Base-by-base conservation (phyloP, 805 yeast species). In the Spathaspora gorwiae region DNA sequence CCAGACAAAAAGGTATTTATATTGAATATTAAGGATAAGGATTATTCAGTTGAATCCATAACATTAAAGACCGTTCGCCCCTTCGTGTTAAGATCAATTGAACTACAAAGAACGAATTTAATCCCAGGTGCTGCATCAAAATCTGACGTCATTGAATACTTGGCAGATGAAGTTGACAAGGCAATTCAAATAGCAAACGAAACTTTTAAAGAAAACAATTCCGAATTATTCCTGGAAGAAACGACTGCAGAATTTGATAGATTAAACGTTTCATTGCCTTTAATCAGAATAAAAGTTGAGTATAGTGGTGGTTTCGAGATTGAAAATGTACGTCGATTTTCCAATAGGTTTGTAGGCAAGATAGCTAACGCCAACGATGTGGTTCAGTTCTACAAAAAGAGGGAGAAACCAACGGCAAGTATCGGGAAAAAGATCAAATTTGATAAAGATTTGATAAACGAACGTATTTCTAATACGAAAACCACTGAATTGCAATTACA, bases 311-410 rank as follows among this genome's bases (percentile, higher is more conserved):
- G 90, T 5, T 92, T 79, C 56, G 96, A 90, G 53, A 89, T 94
- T 13, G 98, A 90, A 56, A 92, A 90, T 57, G 87, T 96, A 0
- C 72, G 95, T 43, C 68, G 97, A 50, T 88, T 94, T 51, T 88
- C 97, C 12, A 89, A 90, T 57, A 70, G 88, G 55, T 94, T 92
- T 70, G 95, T 87, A 6, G 97, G 96, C 0, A 74, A 73, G 49
- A 94, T 92, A 1, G 99, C 98, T 4, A 94, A 94, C 61, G 80
- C 83, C n/a, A 84, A 87, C 55, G 95, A 90, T 55, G 87, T 90
- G 7, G 78, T 92, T 2, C 82, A 80, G 39, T 85, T 86, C 59
- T 79, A 79, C 56, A 76, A 79, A 57, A 79, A 75, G 51, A 33
- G 41, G 70, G 72, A 57, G 61, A 71, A 29, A 13, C 19, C 19